Conservation (phyloP, 148 eudicot species). For the Persicaria tinctoria region DNA sequence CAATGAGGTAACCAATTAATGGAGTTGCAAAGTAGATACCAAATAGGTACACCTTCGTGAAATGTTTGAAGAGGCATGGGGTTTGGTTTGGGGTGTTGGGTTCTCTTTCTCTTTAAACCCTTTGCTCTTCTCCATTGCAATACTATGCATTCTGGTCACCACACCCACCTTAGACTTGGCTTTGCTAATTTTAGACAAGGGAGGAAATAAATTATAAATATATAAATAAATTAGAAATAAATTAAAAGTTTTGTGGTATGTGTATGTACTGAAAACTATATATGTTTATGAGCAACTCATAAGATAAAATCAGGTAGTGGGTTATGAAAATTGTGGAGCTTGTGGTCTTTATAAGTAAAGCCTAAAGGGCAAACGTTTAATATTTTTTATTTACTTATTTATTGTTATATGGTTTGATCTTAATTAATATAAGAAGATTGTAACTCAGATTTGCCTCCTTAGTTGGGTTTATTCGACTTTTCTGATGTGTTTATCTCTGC, state of each 20-base stretch:
- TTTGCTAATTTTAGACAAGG: no score
- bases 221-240: neutral
- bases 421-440: no score
- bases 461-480: no score
- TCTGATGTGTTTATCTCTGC: no score
- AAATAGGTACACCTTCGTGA: constrained; percentile 73
- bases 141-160: no score
- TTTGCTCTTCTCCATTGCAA: no score
- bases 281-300: constrained; percentile 7
- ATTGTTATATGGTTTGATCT: neutral
- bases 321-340: neutral
- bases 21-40: constrained; percentile 59
- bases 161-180: no score
- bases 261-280: neutral
- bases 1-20: constrained; percentile 62
- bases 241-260: constrained; percentile 1
- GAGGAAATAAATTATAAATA: no score
- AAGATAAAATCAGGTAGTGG: neutral
- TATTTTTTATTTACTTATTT: neutral
- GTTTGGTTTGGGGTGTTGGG: constrained; percentile 17
- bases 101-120: no score
- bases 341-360: constrained; percentile 2
- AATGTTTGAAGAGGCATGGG: constrained; percentile 44
- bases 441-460: no score
- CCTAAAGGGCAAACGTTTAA: neutral